Base-by-base conservation (phyloP, 371 early-diverging fungal genomes). In the Syncephalastrum sp. region DNA sequence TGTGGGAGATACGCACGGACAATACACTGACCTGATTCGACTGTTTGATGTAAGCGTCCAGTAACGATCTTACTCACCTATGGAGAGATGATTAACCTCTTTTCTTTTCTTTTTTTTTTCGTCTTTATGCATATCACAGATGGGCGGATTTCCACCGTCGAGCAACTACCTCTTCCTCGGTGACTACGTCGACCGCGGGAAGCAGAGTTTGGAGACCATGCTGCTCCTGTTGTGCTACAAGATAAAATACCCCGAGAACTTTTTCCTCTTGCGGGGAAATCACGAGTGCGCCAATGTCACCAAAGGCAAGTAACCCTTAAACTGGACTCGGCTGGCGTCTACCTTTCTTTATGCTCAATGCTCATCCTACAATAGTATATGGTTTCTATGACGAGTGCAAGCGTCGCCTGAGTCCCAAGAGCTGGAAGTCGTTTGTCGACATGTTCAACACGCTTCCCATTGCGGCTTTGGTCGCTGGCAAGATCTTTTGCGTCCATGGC, bases 311-410 rank as follows among this genome's bases (percentile, higher is more conserved):
- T 15, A 24, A 24, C 43, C 53, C n/a, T 45, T 27, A 42, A 19
- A 48, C 44, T 53, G 42, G 13, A 21, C 29, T 45, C 13, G 33
- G 29, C 33, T 29, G 19, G n/a, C 12, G 19, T 38, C 3, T 29
- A 33, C 4, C 38, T 19, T 50, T 29, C 13, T 46, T 46, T 19
- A 16, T 46, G 19, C 16, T 47, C 7, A 38, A 21, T 21, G 21
- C 21, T 33, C 17, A 82, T 17, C 45, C 4, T 53, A 33, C 38
- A 12, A 33, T 10, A 70, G 79, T 99, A n/a, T 99, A 99, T 73
- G 99, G 99, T 6, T 99, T 99, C 76, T 99, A 96, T 73, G 99
- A 99, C 72, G 99, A 99, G 79, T 96, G 96, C 85, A 99, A 97
- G 72, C 90, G 98, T 60, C 81, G 99, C 58, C 87, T 88, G 50